Evolutionary conservation across 2,329 filamentous ascomycete genomes (phyloP).

Genomic region (Paracoccidioides brasiliensis): DNA sequence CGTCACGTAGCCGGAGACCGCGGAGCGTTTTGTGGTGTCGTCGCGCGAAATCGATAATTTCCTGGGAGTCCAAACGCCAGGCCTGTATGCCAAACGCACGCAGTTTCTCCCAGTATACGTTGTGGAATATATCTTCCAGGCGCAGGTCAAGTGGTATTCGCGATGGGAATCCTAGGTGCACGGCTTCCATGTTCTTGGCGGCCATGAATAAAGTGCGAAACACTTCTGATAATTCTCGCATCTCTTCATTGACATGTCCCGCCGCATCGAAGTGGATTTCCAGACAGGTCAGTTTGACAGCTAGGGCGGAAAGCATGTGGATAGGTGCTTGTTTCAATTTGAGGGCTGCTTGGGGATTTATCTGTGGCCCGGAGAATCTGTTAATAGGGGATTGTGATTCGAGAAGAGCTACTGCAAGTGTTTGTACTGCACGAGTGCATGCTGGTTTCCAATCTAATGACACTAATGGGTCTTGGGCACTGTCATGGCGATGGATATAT

Average conservation of each 20-base stretch:
- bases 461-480: conserved; percentile 33
- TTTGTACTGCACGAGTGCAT: conserved; percentile 48
- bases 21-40: conserved; percentile 45
- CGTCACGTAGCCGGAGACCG: conserved; percentile 46
- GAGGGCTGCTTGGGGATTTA: conserved; percentile 47
- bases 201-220: conserved; percentile 47
- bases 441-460: conserved; percentile 49
- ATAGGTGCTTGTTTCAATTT: conserved; percentile 37
- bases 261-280: conserved; percentile 52
- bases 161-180: conserved; percentile 53
- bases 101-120: conserved; percentile 47
- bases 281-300: conserved; percentile 46
- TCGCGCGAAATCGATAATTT: conserved; percentile 45
- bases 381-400: conserved; percentile 44
- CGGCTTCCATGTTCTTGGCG: conserved; percentile 46
- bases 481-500: conserved; percentile 38
- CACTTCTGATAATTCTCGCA: conserved; percentile 43
- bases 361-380: conserved; percentile 49
- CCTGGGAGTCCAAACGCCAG: conserved; percentile 47
- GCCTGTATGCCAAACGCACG: conserved; percentile 52
- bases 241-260: conserved; percentile 43
- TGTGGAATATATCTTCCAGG: conserved; percentile 50
- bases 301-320: conserved; percentile 38
- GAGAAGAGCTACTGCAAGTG: conserved; percentile 44
- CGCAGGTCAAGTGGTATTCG: conserved; percentile 43